Conservation (phyloP, 1,284 basidiomycete species). For the Xerocomus amazonicus region DNA sequence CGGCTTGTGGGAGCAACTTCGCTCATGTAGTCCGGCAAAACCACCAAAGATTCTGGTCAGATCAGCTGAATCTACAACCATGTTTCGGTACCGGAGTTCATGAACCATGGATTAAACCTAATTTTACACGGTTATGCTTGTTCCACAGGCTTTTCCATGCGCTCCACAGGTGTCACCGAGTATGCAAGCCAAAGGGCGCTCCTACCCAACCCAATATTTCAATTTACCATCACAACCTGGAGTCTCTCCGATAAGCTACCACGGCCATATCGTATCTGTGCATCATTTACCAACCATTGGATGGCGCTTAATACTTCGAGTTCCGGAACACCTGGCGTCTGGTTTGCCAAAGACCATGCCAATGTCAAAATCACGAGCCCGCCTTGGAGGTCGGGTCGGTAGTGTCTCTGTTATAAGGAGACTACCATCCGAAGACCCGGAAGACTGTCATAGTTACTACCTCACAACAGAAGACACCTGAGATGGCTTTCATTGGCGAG, state of each 20-base stretch:
- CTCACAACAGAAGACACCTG: too few species aligned
- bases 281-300: not conserved
- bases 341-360: conserved; percentile 17
- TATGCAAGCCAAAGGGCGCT: not conserved
- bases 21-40: not conserved
- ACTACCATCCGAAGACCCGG: too few species aligned
- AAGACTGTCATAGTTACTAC: too few species aligned
- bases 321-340: conserved; percentile 15
- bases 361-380: conserved; percentile 7
- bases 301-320: not conserved
- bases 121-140: not conserved
- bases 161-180: not conserved
- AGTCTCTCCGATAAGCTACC: not conserved
- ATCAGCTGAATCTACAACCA: not conserved
- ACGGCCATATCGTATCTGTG: not conserved
- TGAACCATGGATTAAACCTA: not conserved
- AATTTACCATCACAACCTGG: conserved; percentile 5
- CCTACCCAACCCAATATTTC: not conserved
- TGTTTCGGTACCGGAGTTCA: not conserved
- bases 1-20: not conserved
- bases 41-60: not conserved
- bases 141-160: not conserved
- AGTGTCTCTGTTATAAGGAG: not conserved
- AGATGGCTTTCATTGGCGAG: too few species aligned
- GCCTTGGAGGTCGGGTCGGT: conserved; percentile 1